Evolutionary conservation across 148 eudicot genomes (phyloP).

Genomic region (Cornus kousa): DNA sequence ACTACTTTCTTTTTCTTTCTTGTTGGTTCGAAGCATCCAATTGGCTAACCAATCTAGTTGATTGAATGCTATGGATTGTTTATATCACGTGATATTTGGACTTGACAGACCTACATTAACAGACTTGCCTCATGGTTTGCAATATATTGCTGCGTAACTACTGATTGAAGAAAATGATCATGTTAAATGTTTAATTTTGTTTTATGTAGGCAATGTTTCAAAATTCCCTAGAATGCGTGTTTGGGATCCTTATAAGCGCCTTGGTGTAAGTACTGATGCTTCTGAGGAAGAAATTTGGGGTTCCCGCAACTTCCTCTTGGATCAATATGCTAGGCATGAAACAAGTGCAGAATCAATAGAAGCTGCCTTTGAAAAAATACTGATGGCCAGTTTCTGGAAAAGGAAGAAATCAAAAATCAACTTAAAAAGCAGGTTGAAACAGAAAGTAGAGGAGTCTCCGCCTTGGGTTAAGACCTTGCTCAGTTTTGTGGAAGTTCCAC

Average conservation of each 20-base stretch:
- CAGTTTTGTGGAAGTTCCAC: constrained; percentile 83
- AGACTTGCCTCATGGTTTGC: background rate
- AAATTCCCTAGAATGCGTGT: constrained; percentile 66
- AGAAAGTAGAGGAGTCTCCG: constrained; percentile 94
- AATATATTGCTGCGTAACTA: background rate
- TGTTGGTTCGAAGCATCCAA: no score
- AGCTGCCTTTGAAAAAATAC: constrained; percentile 85
- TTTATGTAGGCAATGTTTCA: constrained; percentile 40
- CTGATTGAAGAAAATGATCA: background rate
- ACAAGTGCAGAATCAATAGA: constrained; percentile 88
- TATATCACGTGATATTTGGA: background rate
- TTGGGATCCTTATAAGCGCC: constrained; percentile 97
- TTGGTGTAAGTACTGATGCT: constrained; percentile 80
- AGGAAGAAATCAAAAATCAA: constrained; percentile 84
- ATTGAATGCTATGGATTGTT: background rate
- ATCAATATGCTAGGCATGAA: constrained; percentile 81
- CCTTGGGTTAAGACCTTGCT: constrained; percentile 88
- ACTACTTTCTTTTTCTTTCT: no score
- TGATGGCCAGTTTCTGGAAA: constrained; percentile 70
- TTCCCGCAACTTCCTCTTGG: constrained; percentile 77
- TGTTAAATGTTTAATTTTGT: background rate
- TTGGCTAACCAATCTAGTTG: background rate
- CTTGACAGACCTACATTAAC: background rate
- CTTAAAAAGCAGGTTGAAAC: constrained; percentile 79
- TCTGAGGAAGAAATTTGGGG: constrained; percentile 93